Percentiles rank a stretch among this genome's conserved stretches.
Conservation (phyloP, 2,329 filamentous ascomycete genomes). For the Periconia sp. region DNA sequence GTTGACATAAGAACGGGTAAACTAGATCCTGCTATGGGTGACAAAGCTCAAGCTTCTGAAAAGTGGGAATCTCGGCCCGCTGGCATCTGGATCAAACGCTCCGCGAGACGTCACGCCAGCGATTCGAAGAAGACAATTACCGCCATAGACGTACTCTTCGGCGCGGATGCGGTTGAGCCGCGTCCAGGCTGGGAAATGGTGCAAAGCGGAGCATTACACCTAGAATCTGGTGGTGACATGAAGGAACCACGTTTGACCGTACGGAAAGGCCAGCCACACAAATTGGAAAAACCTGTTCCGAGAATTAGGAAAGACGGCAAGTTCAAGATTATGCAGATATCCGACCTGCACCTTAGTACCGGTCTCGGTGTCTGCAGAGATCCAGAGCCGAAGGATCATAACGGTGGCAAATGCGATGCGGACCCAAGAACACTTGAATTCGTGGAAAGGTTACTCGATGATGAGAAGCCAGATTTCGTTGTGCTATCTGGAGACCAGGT, state of each 20-base stretch:
- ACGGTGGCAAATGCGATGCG: constrained; percentile 83
- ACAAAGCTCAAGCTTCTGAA: constrained; percentile 63
- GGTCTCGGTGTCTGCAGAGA: constrained; percentile 86
- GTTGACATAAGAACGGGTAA: constrained; percentile 78
- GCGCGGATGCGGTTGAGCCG: constrained; percentile 89
- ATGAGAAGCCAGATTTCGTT: constrained; percentile 92
- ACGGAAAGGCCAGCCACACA: constrained; percentile 71
- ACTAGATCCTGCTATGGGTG: constrained; percentile 68
- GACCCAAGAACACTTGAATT: constrained; percentile 93
- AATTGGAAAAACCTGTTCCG: constrained; percentile 72
- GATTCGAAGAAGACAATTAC: constrained; percentile 79
- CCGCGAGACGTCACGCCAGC: constrained; percentile 72
- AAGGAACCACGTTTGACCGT: constrained; percentile 79
- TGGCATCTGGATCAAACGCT: constrained; percentile 83
- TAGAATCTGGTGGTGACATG: constrained; percentile 67
- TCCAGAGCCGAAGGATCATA: constrained; percentile 74
- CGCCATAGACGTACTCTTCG: constrained; percentile 84
- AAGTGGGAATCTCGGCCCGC: constrained; percentile 79
- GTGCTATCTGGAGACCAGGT: constrained; percentile 93
- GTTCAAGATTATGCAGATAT: constrained; percentile 96
- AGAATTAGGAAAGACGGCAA: constrained; percentile 86
- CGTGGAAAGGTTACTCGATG: constrained; percentile 79
- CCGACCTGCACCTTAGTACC: constrained; percentile 93
- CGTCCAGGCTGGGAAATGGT: constrained; percentile 83
- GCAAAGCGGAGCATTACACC: constrained; percentile 67